Percentiles rank a stretch among this genome's conserved stretches.
Evolutionary conservation across 148 eudicot species (phyloP).

Genomic region (Camellia sinensis): DNA sequence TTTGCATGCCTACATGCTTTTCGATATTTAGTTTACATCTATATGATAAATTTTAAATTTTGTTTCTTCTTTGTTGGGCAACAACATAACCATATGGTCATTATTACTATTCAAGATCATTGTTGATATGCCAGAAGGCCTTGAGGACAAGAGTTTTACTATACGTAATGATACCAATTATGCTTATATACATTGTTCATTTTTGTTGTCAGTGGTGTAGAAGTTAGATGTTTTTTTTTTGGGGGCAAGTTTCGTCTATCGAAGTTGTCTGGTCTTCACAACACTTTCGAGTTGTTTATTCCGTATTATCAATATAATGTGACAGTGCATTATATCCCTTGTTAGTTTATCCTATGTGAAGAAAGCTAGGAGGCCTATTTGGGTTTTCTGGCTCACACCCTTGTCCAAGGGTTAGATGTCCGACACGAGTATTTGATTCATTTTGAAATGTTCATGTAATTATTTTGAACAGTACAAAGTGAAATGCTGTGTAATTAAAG

Average conservation of each 20-base stretch:
- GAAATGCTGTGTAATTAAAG: not conserved
- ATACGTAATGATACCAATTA: not conserved
- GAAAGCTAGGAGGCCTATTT: too few species aligned
- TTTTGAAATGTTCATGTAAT: too few species aligned
- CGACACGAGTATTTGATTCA: too few species aligned
- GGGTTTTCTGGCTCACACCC: too few species aligned
- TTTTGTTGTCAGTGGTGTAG: not conserved
- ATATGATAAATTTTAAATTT: not conserved
- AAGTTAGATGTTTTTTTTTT: not conserved
- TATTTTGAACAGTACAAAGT: too few species aligned
- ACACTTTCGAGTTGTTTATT: too few species aligned
- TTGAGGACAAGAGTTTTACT: not conserved
- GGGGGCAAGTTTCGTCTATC: too few species aligned
- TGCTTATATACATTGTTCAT: not conserved
- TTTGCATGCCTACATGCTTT: not conserved
- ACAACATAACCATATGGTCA: not conserved
- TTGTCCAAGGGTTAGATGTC: too few species aligned
- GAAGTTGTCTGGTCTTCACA: too few species aligned
- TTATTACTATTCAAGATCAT: not conserved
- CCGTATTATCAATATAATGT: too few species aligned
- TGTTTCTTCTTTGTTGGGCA: constrained; percentile 8
- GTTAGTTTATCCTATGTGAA: too few species aligned
- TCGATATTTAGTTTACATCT: not conserved
- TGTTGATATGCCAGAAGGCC: not conserved
- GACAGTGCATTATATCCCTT: too few species aligned